Evolutionary conservation across 371 early-diverging fungal species (phyloP).

Genomic region (Circinella minor): DNA sequence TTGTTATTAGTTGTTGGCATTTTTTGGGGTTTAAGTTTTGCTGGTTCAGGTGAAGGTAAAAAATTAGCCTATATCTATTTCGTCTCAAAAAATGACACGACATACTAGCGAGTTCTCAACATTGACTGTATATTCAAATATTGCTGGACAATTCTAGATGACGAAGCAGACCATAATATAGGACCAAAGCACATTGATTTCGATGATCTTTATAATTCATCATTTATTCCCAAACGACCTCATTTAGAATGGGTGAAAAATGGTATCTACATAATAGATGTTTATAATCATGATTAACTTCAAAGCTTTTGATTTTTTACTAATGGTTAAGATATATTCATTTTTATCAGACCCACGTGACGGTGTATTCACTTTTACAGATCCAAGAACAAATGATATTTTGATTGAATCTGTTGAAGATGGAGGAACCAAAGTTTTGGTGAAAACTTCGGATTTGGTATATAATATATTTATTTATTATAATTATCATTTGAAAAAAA

Average conservation of each 20-base stretch:
- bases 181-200: conserved; percentile 43
- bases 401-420: conserved; percentile 45
- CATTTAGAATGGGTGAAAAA: conserved; percentile 56
- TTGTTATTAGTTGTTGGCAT: conserved; percentile 23
- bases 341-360: conserved; percentile 41
- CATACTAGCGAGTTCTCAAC: neutral
- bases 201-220: conserved; percentile 58
- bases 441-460: conserved; percentile 37
- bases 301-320: too few species aligned
- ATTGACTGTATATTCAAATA: too few species aligned
- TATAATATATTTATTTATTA: too few species aligned
- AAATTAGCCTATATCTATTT: neutral
- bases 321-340: too few species aligned
- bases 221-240: conserved; percentile 47
- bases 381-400: conserved; percentile 46
- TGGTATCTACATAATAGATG: conserved; percentile 28
- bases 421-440: conserved; percentile 30
- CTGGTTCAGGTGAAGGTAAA: conserved; percentile 22
- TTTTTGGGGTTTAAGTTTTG: conserved; percentile 24
- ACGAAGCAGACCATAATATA: neutral
- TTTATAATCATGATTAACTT: too few species aligned
- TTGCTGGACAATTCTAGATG: too few species aligned
- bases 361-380: conserved; percentile 54
- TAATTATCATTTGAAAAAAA: too few species aligned
- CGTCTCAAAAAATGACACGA: neutral